These are phyloP conservation scores for Pleurostoma richardsiae DNA, from an alignment of 2,329 filamentous ascomycete genomes.

Conservation along the genomic window DNA sequence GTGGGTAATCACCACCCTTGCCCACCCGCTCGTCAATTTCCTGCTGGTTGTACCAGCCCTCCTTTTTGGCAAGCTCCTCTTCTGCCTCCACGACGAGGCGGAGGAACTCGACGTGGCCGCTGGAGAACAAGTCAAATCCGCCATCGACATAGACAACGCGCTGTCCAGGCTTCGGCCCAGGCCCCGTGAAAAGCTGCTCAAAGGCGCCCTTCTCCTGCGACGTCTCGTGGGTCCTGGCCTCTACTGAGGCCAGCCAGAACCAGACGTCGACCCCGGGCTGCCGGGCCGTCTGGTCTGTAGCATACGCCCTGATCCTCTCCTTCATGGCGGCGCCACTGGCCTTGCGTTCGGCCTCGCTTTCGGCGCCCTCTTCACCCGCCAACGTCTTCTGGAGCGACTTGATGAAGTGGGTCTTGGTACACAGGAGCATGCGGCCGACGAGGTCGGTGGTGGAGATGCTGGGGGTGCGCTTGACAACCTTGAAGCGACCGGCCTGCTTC, in stretches of 20 bases:
- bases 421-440: constrained; percentile 95
- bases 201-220: constrained; percentile 62
- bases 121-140: constrained; percentile 94
- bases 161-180: constrained; percentile 70
- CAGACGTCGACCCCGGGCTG: constrained; percentile 78
- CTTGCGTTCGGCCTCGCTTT: constrained; percentile 60
- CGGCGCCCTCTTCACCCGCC: constrained; percentile 66
- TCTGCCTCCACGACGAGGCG: constrained; percentile 71
- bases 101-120: constrained; percentile 94
- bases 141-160: constrained; percentile 92
- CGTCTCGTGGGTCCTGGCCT: constrained; percentile 35
- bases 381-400: constrained; percentile 68
- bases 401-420: constrained; percentile 92
- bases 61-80: constrained; percentile 58
- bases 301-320: constrained; percentile 77
- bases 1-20: constrained; percentile 70
- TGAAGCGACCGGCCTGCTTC: constrained; percentile 89
- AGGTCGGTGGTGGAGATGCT: constrained; percentile 96
- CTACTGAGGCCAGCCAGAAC: constrained; percentile 65
- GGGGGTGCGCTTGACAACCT: constrained; percentile 92
- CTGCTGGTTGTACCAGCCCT: constrained; percentile 71
- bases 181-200: constrained; percentile 63
- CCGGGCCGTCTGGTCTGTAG: constrained; percentile 77
- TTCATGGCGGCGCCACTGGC: constrained; percentile 63
- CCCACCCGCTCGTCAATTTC: constrained; percentile 57